Percentiles rank a stretch among this genome's conserved stretches.
phyloP scores from a whole-genome alignment of 2,329 filamentous ascomycete genomes.

The Chrysoporthe puriensis region DNA sequence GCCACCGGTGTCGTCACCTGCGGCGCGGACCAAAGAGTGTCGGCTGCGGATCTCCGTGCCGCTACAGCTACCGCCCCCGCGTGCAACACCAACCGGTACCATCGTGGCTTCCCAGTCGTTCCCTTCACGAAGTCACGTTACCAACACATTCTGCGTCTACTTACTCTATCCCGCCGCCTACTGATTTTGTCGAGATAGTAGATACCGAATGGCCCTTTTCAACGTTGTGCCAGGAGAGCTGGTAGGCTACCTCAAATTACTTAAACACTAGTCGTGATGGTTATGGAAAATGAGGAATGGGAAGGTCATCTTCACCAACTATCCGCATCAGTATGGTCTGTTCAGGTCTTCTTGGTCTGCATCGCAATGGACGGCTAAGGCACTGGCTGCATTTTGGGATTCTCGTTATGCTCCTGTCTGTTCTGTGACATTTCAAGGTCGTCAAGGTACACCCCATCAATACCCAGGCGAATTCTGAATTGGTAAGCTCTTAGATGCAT shows the following conservation, averaged over 20 bases:
- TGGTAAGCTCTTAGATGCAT: background rate
- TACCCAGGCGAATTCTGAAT: background rate
- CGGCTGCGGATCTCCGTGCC: background rate
- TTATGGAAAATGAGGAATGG: slow-evolving; percentile 4
- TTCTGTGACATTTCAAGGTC: background rate
- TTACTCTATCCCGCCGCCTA: slow-evolving; percentile 15
- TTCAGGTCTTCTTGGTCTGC: background rate
- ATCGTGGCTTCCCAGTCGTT: slow-evolving; percentile 21
- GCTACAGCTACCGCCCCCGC: slow-evolving; percentile 11
- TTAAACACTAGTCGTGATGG: slow-evolving; percentile 4
- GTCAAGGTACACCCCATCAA: background rate
- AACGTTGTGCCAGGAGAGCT: slow-evolving; percentile 25
- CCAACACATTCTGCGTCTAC: slow-evolving; percentile 11
- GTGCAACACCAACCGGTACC: slow-evolving; percentile 19
- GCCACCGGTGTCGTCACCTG: slow-evolving; percentile 7
- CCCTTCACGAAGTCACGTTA: slow-evolving; percentile 10
- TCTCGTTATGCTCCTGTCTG: background rate
- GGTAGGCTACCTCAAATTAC: slow-evolving; percentile 20
- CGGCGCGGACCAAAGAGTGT: slow-evolving; percentile 10
- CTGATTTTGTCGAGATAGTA: slow-evolving; percentile 21
- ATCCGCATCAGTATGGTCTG: slow-evolving; percentile 10
- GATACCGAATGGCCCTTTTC: slow-evolving; percentile 27
- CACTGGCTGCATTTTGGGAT: slow-evolving; percentile 6
- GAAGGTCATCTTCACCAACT: background rate
- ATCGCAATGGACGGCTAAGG: background rate